Evolutionary conservation across 2,329 filamentous ascomycete genomes (phyloP).

Genomic region (Onygena corvina): DNA sequence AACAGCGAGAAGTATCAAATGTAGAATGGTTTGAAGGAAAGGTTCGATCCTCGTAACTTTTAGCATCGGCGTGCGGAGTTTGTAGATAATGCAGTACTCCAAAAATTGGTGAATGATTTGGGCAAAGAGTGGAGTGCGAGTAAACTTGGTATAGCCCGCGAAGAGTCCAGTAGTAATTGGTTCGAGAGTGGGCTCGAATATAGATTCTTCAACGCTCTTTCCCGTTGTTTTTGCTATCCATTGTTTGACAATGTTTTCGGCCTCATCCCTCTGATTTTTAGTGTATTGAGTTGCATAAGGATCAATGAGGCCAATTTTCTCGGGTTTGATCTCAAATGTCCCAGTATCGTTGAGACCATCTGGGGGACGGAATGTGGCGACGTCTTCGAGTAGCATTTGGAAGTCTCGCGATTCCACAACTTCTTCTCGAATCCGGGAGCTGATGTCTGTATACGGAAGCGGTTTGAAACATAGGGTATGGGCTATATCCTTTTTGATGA

Average conservation of each 20-base stretch:
- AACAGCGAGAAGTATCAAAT: constrained; percentile 74
- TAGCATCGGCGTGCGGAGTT: constrained; percentile 58
- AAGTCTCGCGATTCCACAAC: constrained; percentile 84
- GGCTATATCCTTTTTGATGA: constrained; percentile 77
- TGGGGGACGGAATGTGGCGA: constrained; percentile 78
- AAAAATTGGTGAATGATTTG: constrained; percentile 84
- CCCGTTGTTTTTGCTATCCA: constrained; percentile 80
- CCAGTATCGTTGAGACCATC: constrained; percentile 88
- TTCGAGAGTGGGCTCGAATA: constrained; percentile 77
- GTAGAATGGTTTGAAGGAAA: constrained; percentile 81
- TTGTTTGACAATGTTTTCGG: constrained; percentile 76
- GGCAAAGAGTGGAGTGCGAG: constrained; percentile 70
- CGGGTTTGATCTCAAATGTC: constrained; percentile 79
- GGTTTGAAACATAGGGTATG: constrained; percentile 96
- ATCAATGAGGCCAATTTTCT: constrained; percentile 79
- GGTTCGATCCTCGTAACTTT: constrained; percentile 75
- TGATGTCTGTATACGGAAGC: constrained; percentile 85
- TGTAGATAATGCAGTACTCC: constrained; percentile 62
- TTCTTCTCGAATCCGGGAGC: constrained; percentile 72
- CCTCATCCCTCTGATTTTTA: constrained; percentile 93
- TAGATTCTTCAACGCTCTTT: constrained; percentile 66
- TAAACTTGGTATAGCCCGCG: constrained; percentile 63
- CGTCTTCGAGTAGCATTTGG: constrained; percentile 67
- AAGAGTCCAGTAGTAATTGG: constrained; percentile 69
- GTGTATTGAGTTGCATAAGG: constrained; percentile 94